These are phyloP conservation scores for Alternaria hordeiaustralica DNA, from an alignment of 2,329 filamentous ascomycete genomes.

Conservation along the genomic window DNA sequence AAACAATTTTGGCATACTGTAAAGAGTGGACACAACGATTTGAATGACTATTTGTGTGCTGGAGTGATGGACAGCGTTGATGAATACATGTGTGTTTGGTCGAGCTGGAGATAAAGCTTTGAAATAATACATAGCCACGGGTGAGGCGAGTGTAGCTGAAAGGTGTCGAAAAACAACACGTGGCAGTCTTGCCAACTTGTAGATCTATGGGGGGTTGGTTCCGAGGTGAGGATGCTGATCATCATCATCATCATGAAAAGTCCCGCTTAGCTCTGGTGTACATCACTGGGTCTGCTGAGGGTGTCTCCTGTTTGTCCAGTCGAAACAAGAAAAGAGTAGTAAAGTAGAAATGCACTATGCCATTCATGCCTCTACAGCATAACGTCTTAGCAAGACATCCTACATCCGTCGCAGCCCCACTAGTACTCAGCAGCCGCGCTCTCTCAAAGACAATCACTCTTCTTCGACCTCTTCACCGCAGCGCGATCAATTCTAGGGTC, in stretches of 20 bases:
- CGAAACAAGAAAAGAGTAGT: fast-evolving
- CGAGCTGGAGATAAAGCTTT: too few species aligned
- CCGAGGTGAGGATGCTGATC: not conserved
- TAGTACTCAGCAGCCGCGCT: not conserved
- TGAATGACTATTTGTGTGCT: too few species aligned
- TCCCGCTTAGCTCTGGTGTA: too few species aligned
- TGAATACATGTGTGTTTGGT: not conserved
- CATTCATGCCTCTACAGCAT: not conserved
- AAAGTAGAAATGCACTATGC: not conserved
- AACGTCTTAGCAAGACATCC: fast-evolving
- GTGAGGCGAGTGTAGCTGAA: too few species aligned
- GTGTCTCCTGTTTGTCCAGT: fast-evolving
- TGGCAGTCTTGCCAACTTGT: not conserved
- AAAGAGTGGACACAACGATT: too few species aligned
- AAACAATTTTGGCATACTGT: too few species aligned
- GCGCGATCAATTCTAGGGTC: constrained; percentile 22
- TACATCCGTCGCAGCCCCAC: not conserved
- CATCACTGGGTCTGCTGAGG: too few species aligned
- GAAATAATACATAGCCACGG: too few species aligned
- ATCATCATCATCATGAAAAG: too few species aligned
- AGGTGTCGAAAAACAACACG: not conserved
- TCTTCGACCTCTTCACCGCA: constrained; percentile 7
- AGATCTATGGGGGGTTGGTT: not conserved
- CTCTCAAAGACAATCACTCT: not conserved
- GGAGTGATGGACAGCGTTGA: too few species aligned